phyloP scores from a whole-genome alignment of 2,329 filamentous ascomycete species.

The Cadophora malorum region DNA sequence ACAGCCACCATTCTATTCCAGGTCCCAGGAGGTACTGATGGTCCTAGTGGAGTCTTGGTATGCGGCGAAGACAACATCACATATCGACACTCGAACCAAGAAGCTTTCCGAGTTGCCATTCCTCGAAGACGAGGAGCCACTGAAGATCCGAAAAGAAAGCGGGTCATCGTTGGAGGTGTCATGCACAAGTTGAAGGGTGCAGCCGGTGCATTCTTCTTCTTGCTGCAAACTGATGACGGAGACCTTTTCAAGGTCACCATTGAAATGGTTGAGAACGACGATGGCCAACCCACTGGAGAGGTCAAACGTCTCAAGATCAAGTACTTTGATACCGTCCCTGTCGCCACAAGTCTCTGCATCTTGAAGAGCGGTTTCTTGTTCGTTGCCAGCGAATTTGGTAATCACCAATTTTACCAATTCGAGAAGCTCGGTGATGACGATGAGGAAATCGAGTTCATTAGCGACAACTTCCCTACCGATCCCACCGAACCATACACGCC shows the following conservation, averaged over 20 bases:
- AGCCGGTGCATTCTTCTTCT: constrained; percentile 91
- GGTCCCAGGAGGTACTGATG: constrained; percentile 91
- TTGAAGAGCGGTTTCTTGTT: constrained; percentile 96
- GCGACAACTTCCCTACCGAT: constrained; percentile 82
- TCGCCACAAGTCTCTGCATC: constrained; percentile 87
- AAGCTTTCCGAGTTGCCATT: constrained; percentile 86
- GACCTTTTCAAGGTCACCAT: constrained; percentile 97
- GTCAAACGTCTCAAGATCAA: constrained; percentile 89
- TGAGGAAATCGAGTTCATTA: constrained; percentile 84
- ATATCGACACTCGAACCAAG: constrained; percentile 95
- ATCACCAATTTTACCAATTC: constrained; percentile 95
- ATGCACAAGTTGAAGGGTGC: constrained; percentile 92
- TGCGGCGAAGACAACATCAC: constrained; percentile 95
- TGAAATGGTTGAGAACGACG: constrained; percentile 84
- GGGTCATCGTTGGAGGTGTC: constrained; percentile 86
- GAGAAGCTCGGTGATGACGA: constrained; percentile 97
- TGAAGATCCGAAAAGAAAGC: constrained; percentile 90
- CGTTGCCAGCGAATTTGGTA: constrained; percentile 88
- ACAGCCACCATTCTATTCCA: constrained; percentile 91
- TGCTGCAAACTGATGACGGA: constrained; percentile 96
- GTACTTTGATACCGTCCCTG: constrained; percentile 95
- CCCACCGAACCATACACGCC: constrained; percentile 74
- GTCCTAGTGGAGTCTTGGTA: constrained; percentile 92
- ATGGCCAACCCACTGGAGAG: constrained; percentile 79
- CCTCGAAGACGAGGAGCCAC: constrained; percentile 85